Evolutionary conservation across 371 early-diverging fungal genomes (phyloP).

Genomic region (Lichtheimia hyalospora): DNA sequence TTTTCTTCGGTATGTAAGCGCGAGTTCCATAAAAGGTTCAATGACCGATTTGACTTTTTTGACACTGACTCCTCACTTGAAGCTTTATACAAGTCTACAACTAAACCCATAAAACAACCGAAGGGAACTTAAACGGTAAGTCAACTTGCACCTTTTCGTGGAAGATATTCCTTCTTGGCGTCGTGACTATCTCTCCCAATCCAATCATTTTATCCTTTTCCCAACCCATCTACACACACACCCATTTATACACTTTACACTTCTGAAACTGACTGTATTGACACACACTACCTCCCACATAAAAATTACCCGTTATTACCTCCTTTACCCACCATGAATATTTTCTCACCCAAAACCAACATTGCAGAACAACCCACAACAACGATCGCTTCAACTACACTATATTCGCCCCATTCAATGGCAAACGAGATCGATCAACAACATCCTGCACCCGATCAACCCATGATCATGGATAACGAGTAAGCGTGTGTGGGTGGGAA

Average conservation of each 20-base stretch:
- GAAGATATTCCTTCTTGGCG: constrained; percentile 3
- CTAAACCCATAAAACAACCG: constrained; percentile 4
- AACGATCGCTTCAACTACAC: neutral
- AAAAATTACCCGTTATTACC: neutral
- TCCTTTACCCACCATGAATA: neutral
- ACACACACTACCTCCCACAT: no score
- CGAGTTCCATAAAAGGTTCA: constrained; percentile 7
- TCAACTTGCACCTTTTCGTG: neutral
- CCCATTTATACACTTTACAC: neutral
- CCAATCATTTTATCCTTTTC: neutral
- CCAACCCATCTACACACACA: neutral
- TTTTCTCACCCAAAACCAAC: neutral
- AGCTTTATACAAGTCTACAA: no score
- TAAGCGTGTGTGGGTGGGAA: constrained; percentile 5
- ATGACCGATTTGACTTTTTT: constrained; percentile 5
- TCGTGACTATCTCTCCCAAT: neutral
- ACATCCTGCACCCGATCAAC: constrained; percentile 5
- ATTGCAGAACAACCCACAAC: neutral
- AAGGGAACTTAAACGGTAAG: constrained; percentile 12
- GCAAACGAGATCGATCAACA: constrained; percentile 18
- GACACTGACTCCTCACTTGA: neutral
- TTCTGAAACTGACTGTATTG: no score
- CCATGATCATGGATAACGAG: constrained; percentile 2
- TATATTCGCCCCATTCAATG: constrained; percentile 3
- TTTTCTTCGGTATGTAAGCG: constrained; percentile 7